Conservation (phyloP, 257 asterid species). For the Salvia splendens region DNA sequence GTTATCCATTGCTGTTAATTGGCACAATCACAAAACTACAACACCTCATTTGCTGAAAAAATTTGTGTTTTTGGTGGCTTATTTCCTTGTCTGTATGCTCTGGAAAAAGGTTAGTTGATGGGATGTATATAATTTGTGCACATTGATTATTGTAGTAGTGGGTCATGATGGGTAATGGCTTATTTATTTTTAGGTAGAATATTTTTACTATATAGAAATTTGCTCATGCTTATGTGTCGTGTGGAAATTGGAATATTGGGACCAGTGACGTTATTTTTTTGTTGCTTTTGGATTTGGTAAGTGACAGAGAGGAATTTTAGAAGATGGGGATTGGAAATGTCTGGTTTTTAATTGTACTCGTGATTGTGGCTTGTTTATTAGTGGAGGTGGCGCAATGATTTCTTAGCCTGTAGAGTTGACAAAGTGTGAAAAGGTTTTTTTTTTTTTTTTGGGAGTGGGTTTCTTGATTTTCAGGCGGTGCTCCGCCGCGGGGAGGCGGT, state of each 20-base stretch:
- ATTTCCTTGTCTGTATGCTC: no score
- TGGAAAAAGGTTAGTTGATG: constrained; percentile 26
- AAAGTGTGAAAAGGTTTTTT: constrained; percentile 21
- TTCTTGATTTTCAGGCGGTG: constrained; percentile 28
- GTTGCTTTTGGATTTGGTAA: constrained; percentile 43
- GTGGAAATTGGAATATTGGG: constrained; percentile 16
- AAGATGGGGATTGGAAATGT: constrained; percentile 26
- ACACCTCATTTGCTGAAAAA: not conserved
- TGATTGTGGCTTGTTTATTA: constrained; percentile 35
- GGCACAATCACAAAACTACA: not conserved
- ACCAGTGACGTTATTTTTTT: constrained; percentile 36
- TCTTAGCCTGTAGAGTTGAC: constrained; percentile 31
- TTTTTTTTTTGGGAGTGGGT: not conserved
- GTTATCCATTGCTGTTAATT: not conserved
- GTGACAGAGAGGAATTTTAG: constrained; percentile 30
- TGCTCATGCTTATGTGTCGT: constrained; percentile 12
- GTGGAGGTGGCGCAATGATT: constrained; percentile 10
- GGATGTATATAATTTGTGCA: not conserved
- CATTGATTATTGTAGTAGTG: constrained; percentile 17
- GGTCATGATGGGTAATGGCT: constrained; percentile 1
- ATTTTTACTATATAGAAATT: not conserved
- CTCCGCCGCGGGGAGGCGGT: constrained; percentile 37
- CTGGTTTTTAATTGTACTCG: constrained; percentile 38
- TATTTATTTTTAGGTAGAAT: not conserved
- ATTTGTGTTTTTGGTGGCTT: no score